These are phyloP conservation scores for Liquidambar formosana DNA, from an alignment of 164 flowering plant genomes.

Conservation along the genomic window DNA sequence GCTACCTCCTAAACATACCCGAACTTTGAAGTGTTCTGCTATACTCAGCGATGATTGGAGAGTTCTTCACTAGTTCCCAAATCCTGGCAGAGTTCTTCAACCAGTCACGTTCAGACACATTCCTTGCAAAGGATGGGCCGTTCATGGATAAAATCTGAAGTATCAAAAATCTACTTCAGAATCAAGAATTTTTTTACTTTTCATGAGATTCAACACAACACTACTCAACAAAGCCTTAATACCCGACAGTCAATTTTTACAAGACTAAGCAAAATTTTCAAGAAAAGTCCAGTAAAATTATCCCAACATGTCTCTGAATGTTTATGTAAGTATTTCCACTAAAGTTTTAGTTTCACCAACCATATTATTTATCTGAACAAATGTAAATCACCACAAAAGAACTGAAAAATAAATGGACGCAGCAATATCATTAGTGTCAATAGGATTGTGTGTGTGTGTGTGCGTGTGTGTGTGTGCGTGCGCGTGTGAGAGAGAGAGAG, in stretches of 20 bases:
- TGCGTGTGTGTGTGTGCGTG: not conserved
- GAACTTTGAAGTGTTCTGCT: constrained; percentile 61
- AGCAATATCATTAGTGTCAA: not conserved
- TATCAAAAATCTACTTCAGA: not conserved
- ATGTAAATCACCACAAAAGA: not conserved
- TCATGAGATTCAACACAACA: too few relatives aligned
- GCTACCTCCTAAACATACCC: constrained; percentile 67
- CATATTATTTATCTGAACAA: not conserved
- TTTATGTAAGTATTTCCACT: too few relatives aligned
- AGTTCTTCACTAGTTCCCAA: constrained; percentile 82
- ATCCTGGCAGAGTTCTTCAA: constrained; percentile 72
- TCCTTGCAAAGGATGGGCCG: constrained; percentile 58
- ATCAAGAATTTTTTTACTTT: too few relatives aligned
- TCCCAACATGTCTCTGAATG: too few relatives aligned
- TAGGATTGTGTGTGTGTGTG: too few relatives aligned
- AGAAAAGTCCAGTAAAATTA: too few relatives aligned
- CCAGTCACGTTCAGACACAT: constrained; percentile 89
- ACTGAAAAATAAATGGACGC: not conserved
- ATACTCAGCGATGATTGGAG: constrained; percentile 70
- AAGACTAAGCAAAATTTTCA: constrained; percentile 1
- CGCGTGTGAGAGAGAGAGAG: constrained; percentile 12
- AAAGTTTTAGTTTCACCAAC: not conserved
- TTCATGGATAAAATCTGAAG: constrained; percentile 72
- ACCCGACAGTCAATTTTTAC: not conserved
- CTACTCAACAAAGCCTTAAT: too few relatives aligned